Percentiles rank a stretch among this genome's conserved stretches.
Evolutionary conservation across 1,284 basidiomycete genomes (phyloP).

Genomic region (Apiotrichum sp.): DNA sequence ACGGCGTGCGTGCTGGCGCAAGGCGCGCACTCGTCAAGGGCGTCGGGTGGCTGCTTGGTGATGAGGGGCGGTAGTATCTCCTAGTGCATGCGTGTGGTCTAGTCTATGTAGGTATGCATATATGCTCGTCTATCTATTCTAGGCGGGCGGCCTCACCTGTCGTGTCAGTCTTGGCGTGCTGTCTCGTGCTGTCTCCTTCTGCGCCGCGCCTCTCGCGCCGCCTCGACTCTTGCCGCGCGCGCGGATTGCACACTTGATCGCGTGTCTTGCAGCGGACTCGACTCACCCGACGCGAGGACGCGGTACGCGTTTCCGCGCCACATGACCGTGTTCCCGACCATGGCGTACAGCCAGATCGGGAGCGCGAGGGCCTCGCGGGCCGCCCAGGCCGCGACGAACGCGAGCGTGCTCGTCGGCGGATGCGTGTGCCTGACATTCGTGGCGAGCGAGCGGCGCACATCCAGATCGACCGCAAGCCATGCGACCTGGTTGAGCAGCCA

Average conservation of each 20-base stretch:
- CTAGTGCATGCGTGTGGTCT: neutral
- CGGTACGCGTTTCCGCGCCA: conserved; percentile 64
- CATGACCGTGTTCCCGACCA: conserved; percentile 68
- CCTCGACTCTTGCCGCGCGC: too few species aligned
- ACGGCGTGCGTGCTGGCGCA: conserved; percentile 38
- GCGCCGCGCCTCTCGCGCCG: too few species aligned
- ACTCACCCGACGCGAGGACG: conserved; percentile 37
- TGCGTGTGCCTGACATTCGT: conserved; percentile 63
- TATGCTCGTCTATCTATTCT: neutral
- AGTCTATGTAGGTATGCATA: neutral
- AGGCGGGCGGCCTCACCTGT: neutral
- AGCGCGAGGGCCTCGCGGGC: conserved; percentile 70
- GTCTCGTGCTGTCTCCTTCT: too few species aligned
- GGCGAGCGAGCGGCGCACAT: conserved; percentile 34
- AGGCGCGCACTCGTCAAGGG: conserved; percentile 44
- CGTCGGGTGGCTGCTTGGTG: conserved; percentile 48
- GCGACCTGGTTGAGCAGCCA: conserved; percentile 66
- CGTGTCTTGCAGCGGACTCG: neutral
- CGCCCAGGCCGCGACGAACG: conserved; percentile 69
- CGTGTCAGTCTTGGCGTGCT: too few species aligned
- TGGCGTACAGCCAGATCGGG: conserved; percentile 75
- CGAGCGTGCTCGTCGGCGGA: conserved; percentile 50
- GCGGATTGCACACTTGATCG: too few species aligned
- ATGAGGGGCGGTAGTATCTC: conserved; percentile 21
- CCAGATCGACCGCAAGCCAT: conserved; percentile 46